Base-by-base conservation (phyloP, 2,329 filamentous ascomycete species). In the Fusarium longipes region DNA sequence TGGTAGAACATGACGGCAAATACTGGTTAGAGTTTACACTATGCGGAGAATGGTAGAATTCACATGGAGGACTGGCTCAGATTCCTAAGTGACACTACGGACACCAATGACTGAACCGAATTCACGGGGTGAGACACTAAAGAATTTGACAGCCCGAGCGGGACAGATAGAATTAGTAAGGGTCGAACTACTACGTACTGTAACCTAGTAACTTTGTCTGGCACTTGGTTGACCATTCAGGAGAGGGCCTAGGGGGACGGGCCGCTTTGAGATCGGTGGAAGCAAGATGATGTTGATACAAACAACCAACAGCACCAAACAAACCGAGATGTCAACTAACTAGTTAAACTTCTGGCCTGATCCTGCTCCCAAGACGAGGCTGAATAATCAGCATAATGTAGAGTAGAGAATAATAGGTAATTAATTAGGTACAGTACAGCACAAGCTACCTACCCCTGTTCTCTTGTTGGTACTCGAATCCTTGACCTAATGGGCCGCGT, bases 161-260 rank as follows among this genome's bases (percentile, higher is more conserved):
- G 56, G 56, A 20, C 22, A 47, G 33, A 24, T 35, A 17, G 33
- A 40, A 57, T 24, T 27, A 32, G 30, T 48, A 35, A 33, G 44
- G 44, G 17, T 48, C 14, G 15, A 25, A 20, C 30, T 25, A 20
- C 17, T 51, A 48, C 17, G n/a, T n/a, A n/a, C n/a, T n/a, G n/a
- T 24, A 25, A 9, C 9, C 44, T 35, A 11, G 30, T 22, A 20
- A 18, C 42, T 55, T 32, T 57, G 53, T 35, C 36, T 56, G 27
- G 53, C 24, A 38, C 36, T 44, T n/a, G 29, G 50, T 24, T 14
- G 22, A 20, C 45, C 45, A 49, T 51, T 51, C 27, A 51, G 36
- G 52, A 47, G 20, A 38, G 17, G 33, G 42, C 33, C 25, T 61
- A 39, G 24, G 60, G 60, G 60, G 52, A 63, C 60, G 60, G 60